Percentiles rank a stretch among this genome's conserved stretches.
Evolutionary conservation across 169 alveolate species (phyloP).

Genomic region (Cryptosporidium viatorum): DNA sequence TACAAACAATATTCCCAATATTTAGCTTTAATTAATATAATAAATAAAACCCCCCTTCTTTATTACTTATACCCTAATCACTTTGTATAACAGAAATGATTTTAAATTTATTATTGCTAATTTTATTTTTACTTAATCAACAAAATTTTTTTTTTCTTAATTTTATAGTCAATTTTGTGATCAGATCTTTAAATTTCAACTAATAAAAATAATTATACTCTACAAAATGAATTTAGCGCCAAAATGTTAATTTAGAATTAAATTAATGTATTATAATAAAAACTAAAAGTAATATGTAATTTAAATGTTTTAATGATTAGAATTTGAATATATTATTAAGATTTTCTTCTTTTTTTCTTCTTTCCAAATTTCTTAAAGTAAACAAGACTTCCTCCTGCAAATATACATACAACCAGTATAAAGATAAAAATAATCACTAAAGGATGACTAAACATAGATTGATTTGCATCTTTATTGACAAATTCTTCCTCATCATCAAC

Average conservation of each 20-base stretch:
- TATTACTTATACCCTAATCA: too few species aligned
- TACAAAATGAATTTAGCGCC: conserved; percentile 10
- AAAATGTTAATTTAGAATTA: neutral
- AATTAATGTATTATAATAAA: neutral
- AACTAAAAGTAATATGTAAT: neutral
- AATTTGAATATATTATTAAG: neutral
- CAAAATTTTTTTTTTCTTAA: neutral
- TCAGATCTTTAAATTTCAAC: conserved; percentile 40
- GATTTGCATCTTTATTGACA: neutral
- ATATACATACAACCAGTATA: conserved; percentile 1
- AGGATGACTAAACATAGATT: conserved; percentile 28
- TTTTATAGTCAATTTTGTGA: conserved; percentile 16
- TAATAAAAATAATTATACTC: neutral
- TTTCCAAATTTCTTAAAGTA: conserved; percentile 19
- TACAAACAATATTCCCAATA: too few species aligned
- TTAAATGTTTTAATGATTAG: neutral
- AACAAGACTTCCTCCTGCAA: conserved; percentile 39
- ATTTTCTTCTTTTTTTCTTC: neutral
- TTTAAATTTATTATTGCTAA: neutral
- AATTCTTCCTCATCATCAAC: conserved; percentile 37
- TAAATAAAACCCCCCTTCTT: too few species aligned
- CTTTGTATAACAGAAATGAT: neutral
- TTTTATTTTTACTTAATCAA: neutral
- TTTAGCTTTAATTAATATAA: too few species aligned
- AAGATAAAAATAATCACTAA: conserved; percentile 19